A percentile compares a stretch with the other conserved stretches of the same genome.
Evolutionary conservation across 2,329 filamentous ascomycete genomes (phyloP).

Genomic region (Pseudogymnoascus sp.): DNA sequence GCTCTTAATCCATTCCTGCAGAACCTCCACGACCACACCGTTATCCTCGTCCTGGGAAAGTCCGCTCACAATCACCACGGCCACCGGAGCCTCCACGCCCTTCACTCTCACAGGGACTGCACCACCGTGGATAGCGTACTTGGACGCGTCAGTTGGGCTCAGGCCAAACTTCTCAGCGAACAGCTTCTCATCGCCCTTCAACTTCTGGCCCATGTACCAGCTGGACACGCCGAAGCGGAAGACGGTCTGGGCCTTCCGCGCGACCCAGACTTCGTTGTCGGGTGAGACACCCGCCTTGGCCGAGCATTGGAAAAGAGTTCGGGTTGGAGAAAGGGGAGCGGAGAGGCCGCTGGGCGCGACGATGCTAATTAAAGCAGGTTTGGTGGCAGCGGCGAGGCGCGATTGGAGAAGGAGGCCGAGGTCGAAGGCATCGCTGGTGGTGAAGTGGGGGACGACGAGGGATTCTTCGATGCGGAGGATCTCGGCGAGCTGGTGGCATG

Average conservation of each 20-base stretch:
- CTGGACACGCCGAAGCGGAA: constrained; percentile 60
- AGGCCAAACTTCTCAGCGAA: constrained; percentile 61
- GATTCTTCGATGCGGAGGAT: constrained; percentile 26
- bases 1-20: constrained; percentile 38
- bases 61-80: constrained; percentile 66
- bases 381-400: constrained; percentile 47
- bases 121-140: constrained; percentile 72
- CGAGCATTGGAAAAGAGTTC: constrained; percentile 59
- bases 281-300: constrained; percentile 58
- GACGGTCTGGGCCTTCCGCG: constrained; percentile 62
- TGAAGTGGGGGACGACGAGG: constrained; percentile 40
- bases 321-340: constrained; percentile 34
- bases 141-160: constrained; percentile 43
- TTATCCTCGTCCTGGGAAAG: constrained; percentile 72
- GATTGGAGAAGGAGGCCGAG: constrained; percentile 56
- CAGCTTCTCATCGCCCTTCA: constrained; percentile 49
- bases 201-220: constrained; percentile 64
- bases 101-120: constrained; percentile 62
- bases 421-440: constrained; percentile 53
- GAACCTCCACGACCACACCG: constrained; percentile 61
- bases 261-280: constrained; percentile 64
- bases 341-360: constrained; percentile 32
- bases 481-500: constrained; percentile 24
- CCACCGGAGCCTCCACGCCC: constrained; percentile 68
- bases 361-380: constrained; percentile 55